Evolutionary conservation across 345 rosid species (phyloP), one percentile per base, ranked within the genome.

Genomic region (Eucalyptus camaldulensis): DNA sequence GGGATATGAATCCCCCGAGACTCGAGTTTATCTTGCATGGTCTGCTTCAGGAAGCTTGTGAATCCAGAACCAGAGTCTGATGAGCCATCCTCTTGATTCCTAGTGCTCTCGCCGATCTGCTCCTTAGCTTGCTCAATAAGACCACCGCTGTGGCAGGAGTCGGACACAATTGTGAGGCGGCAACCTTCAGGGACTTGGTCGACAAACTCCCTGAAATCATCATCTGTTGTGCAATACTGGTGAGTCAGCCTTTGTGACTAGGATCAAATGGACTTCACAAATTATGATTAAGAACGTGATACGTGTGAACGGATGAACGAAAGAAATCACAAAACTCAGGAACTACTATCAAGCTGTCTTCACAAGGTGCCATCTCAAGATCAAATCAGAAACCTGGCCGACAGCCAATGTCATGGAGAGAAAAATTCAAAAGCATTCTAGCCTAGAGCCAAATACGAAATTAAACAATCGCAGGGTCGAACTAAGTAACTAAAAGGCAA

Each of bases 141-240:
- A 11, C 99, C 99, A 13, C 99, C 99, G 65, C 99, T 97, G 62
- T 97, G 99, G 90, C 99, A 97, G 76, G 99, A 96, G 90, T 97
- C 99, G 24, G 99, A 96, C 53, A 97, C 97, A 86, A 97, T 90
- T 44, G 99, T 96, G 67, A 97, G 87, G 86, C 89, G 89, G 87
- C 95, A 94, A 47, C 96, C 98, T 51, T 90, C 89, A 8, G 97
- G 99, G 31, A 95, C 93, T 88, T 91, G 90, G 86, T 97, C 96
- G 90, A 97, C 99, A 80, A 94, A 91, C 10, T 94, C 99, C 92
- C 97, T 95, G 94, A 97, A 96, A 90, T 96, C 99, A 86, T 96
- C 99, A 92, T 98, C 99, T 97, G 96, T 80, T 54, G 22, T 81
- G 81, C 85, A 87, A 49, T 85, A 85, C 8, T 17, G 14, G 58